Percentiles rank a stretch among this genome's conserved stretches.
These are phyloP conservation scores for Clarireedia homoeocarpa DNA, from an alignment of 2,329 filamentous ascomycete genomes.

Conservation along the genomic window DNA sequence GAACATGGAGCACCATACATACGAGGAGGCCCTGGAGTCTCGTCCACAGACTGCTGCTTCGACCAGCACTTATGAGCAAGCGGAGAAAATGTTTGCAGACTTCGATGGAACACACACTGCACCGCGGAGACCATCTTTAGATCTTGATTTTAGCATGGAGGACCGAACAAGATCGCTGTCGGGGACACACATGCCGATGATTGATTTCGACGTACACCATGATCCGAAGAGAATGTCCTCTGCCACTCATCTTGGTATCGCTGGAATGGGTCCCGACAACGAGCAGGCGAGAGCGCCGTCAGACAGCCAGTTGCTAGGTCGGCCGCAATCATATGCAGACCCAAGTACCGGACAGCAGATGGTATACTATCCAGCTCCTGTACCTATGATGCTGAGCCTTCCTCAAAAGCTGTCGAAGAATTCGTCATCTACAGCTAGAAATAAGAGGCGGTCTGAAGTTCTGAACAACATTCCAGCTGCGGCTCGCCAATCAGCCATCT, in stretches of 20 bases:
- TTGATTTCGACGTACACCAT: not conserved
- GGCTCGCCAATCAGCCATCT: constrained; percentile 31
- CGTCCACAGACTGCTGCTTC: constrained; percentile 23
- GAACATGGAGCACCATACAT: constrained; percentile 6
- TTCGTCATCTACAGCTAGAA: constrained; percentile 54
- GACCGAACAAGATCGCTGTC: not conserved
- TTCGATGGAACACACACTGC: constrained; percentile 73
- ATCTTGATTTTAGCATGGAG: not conserved
- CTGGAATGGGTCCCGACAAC: constrained; percentile 19
- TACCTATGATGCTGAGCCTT: constrained; percentile 87
- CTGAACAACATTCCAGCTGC: constrained; percentile 53
- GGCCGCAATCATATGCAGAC: constrained; percentile 52
- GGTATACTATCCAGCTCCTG: constrained; percentile 92
- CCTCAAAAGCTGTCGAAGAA: constrained; percentile 78
- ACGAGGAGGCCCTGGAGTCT: constrained; percentile 11
- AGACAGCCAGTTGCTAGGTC: constrained; percentile 20
- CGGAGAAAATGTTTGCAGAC: constrained; percentile 62
- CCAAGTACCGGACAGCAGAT: constrained; percentile 67
- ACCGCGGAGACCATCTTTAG: constrained; percentile 12
- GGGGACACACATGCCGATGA: not conserved
- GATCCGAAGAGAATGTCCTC: constrained; percentile 12
- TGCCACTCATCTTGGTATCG: constrained; percentile 20
- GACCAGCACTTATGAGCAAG: constrained; percentile 51
- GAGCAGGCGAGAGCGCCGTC: constrained; percentile 10
- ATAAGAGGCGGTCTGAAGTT: constrained; percentile 66